Evolutionary conservation across 495 filamentous ascomycete species (phyloP), one percentile per base, ranked within the genome.

Genomic region (Daldinia bambusicola): DNA sequence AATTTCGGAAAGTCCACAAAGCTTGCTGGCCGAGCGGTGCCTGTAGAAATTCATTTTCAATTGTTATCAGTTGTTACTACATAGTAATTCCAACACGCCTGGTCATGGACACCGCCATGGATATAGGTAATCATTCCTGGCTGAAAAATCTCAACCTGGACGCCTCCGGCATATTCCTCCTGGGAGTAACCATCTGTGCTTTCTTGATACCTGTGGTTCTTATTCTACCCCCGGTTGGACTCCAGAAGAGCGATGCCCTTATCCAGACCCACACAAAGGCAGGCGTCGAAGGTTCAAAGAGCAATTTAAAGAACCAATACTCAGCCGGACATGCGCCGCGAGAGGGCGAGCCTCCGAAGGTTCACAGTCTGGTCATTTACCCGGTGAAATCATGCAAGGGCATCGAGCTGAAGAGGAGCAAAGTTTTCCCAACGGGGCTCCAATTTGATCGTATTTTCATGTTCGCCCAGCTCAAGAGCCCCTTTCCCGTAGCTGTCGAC

Each of bases 341-440:
- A 48, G 69, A 45, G 14, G 73, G 70, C 32, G 43, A 65, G 13
- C 61, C 68, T n/a, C 71, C 70, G 0, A 78, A 48, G 50, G 83
- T 98, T 70, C 93, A 93, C 77, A 92, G 91, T 53, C 85, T 97
- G 41, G 94, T 90, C 82, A 89, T 93, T 43, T 97, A 94, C 77
- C 95, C 95, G 0, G 81, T 97, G 71, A 98, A 98, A 81, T 93
- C 91, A 63, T 97, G 94, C 76, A 83, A 85, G 67, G 92, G 90
- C 13, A 88, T 97, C 18, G 93, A 97, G 79, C 75, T 97, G 57
- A 80, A 86, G 59, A 74, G 83, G 57, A 89, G 87, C 48, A 87
- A 89, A 55, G 85, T 97, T 4, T 80, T 94, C 31, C 76, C 87
- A 5, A 89, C 88, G 14, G 94, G 94, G 3, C 84, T 98, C 51